Evolutionary conservation across 805 yeast genomes (phyloP), one percentile per base, ranked within the genome.

Genomic region (Cyberlindnera nakhonratchasimensis): DNA sequence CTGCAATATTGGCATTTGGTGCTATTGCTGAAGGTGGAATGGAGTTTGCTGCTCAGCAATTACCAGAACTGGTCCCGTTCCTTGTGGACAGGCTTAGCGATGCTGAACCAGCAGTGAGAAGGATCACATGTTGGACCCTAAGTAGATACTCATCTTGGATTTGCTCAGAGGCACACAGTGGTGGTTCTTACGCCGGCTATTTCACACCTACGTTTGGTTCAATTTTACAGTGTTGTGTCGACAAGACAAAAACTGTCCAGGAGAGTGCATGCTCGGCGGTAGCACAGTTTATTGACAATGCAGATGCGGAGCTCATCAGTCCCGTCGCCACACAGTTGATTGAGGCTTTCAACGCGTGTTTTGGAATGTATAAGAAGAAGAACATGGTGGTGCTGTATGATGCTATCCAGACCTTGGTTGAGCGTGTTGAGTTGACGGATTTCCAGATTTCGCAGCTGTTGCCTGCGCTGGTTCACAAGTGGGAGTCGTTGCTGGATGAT

Each of bases 121-220:
- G 88, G 62, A 93, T 93, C 39, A 70, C 96, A 0, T 91, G 98
- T 67, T 93, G 99, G 99, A 86, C 98, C 0, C 66, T 93, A 34
- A 83, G 96, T 33, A 73, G 98, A 42, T 93, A 83, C 60, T 75
- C 93, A 0, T 56, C 74, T 3, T 89, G 96, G 96, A 82, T 91
- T 18, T 76, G 86, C 37, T 71, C 72, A 5, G 87, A 85, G 57
- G 85, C 86, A 1, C 71, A 69, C 42, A 70, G 67, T 32, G 77
- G 79, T 32, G 83, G 86, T 10, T 66, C 74, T 21, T 84, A 77
- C 58, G 73, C 88, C 8, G 74, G 68, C 48, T 84, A 83, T 55
- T 82, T 86, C 58, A 68, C 75, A 43, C 93, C 93, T 5, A 87
- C 93, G 0, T 72, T 93, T 45, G 80, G 84, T 53, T 77, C 93